Percentiles rank a stretch among this genome's conserved stretches.
Conservation (phyloP, 164 flowering plant species). For the Chloranthus sessilifolius region DNA sequence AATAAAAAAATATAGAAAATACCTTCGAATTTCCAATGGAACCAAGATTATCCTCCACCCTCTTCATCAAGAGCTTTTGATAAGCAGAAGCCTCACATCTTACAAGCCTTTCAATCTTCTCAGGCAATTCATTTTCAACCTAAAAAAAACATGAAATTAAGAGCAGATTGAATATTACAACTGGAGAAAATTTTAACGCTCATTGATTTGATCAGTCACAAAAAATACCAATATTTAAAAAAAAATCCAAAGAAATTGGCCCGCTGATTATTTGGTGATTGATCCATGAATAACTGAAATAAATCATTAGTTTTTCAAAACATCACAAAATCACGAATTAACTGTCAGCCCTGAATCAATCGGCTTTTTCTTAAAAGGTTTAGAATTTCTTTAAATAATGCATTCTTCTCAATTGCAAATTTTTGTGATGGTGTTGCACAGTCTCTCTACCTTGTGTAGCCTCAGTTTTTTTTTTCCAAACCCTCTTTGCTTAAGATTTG, state of each 20-base stretch:
- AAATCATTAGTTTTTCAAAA: no score
- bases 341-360: no score
- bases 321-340: no score
- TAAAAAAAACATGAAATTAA: slow-evolving; percentile 17
- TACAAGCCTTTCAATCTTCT: slow-evolving; percentile 94
- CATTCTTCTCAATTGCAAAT: no score
- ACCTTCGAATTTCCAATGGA: slow-evolving; percentile 85
- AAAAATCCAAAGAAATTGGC: neutral
- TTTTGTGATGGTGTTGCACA: no score
- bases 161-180: neutral
- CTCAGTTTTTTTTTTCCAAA: no score
- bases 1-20: neutral
- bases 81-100: slow-evolving; percentile 98
- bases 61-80: slow-evolving; percentile 96
- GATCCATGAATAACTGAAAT: no score
- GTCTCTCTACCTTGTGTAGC: no score
- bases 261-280: no score
- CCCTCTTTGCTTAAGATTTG: no score
- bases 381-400: no score
- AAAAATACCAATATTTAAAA: neutral
- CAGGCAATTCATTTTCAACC: slow-evolving; percentile 98
- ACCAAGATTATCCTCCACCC: slow-evolving; percentile 98
- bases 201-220: neutral
- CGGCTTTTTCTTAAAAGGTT: no score
- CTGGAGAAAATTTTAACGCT: neutral